Evolutionary conservation across 192 early-diverging fungal species (phyloP).

Genomic region (Coemansia sp.): DNA sequence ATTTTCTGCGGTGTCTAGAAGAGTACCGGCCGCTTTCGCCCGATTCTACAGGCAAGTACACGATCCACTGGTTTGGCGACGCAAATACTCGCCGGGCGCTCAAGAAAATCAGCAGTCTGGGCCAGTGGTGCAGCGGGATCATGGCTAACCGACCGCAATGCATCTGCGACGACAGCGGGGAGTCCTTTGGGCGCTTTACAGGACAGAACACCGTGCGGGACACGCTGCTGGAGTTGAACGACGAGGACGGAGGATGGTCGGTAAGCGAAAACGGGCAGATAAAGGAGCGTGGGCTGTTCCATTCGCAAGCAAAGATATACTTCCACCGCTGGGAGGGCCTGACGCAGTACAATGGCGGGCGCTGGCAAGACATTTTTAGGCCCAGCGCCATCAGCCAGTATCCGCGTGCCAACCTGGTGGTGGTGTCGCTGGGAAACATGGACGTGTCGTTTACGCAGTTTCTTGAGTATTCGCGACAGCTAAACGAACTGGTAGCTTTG

Average conservation of each 20-base stretch:
- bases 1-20: slow-evolving; percentile 19
- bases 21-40: slow-evolving; percentile 9
- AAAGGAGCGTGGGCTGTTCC: not conserved
- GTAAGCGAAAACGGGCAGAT: slow-evolving; percentile 11
- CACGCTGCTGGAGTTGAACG: slow-evolving; percentile 22
- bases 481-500: slow-evolving; percentile 12
- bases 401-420: slow-evolving; percentile 10
- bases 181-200: slow-evolving; percentile 17
- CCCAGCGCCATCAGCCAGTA: not conserved
- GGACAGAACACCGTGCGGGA: slow-evolving; percentile 24
- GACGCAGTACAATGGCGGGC: slow-evolving; percentile 11
- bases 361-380: slow-evolving; percentile 6
- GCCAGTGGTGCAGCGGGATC: slow-evolving; percentile 12
- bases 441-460: slow-evolving; percentile 18
- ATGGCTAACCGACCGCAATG: slow-evolving; percentile 1
- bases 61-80: slow-evolving; percentile 26
- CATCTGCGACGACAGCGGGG: slow-evolving; percentile 25
- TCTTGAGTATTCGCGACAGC: slow-evolving; percentile 18
- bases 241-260: slow-evolving; percentile 26
- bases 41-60: slow-evolving; percentile 5
- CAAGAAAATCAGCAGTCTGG: slow-evolving; percentile 24
- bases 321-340: slow-evolving; percentile 29
- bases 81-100: slow-evolving; percentile 19
- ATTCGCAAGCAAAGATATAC: slow-evolving; percentile 17
- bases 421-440: slow-evolving; percentile 11